Percentiles rank a stretch among this genome's conserved stretches.
phyloP scores from a whole-genome alignment of 192 early-diverging fungal genomes.

The Coemansia sp. region DNA sequence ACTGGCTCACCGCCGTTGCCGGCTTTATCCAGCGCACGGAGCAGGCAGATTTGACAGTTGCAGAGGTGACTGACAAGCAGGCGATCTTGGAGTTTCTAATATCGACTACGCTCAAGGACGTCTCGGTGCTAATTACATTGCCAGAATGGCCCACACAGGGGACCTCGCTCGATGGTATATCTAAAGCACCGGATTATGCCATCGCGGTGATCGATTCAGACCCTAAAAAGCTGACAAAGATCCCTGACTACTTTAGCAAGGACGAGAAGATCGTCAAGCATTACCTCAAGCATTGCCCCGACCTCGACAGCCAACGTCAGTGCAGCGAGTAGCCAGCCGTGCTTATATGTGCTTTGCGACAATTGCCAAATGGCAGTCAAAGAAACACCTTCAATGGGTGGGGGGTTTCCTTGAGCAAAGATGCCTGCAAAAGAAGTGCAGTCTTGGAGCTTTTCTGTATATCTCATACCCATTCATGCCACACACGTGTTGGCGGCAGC shows the following conservation, averaged over 20 bases:
- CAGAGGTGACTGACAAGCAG: constrained; percentile 38
- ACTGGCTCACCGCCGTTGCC: constrained; percentile 37
- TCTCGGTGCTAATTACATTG: constrained; percentile 63
- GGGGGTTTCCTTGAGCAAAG: neutral
- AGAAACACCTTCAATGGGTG: neutral
- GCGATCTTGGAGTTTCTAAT: constrained; percentile 65
- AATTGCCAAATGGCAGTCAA: neutral
- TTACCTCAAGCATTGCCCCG: constrained; percentile 23
- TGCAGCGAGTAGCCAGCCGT: neutral
- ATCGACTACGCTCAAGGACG: constrained; percentile 75
- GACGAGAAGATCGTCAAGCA: constrained; percentile 58
- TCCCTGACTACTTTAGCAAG: constrained; percentile 56
- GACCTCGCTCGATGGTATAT: neutral
- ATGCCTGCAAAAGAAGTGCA: neutral
- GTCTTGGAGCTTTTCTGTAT: neutral
- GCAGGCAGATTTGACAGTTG: neutral
- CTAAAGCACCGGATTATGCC: constrained; percentile 3
- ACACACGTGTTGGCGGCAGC: neutral
- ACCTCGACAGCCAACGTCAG: neutral
- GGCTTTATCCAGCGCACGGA: constrained; percentile 8
- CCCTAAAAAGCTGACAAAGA: constrained; percentile 62
- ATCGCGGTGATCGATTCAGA: constrained; percentile 71
- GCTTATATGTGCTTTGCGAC: neutral
- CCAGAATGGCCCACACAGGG: constrained; percentile 9
- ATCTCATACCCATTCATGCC: neutral